Evolutionary conservation across 257 asterid species (phyloP).

Genomic region (Echites panduratus): DNA sequence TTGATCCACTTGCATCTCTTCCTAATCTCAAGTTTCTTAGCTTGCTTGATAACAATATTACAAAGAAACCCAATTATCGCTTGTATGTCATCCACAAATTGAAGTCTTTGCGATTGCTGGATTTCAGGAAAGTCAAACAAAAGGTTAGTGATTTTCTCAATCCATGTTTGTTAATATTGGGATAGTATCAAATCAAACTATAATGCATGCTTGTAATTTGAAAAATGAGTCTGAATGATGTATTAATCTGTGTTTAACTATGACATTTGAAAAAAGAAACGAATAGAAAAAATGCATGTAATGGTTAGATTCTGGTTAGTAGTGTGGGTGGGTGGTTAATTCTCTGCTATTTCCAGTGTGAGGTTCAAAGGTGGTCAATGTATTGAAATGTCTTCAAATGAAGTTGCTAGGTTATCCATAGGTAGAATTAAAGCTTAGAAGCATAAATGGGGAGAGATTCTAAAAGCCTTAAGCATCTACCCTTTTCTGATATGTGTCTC

Average conservation of each 20-base stretch:
- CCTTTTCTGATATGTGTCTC: background rate
- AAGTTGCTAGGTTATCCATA: background rate
- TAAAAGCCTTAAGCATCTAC: background rate
- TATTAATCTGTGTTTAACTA: background rate
- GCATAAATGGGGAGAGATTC: background rate
- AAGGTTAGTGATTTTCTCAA: constrained; percentile 50
- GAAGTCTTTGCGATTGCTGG: constrained; percentile 76
- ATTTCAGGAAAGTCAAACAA: constrained; percentile 89
- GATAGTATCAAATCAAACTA: too few relatives aligned
- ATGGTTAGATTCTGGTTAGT: background rate
- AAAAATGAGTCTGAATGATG: background rate
- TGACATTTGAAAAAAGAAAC: background rate
- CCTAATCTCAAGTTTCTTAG: constrained; percentile 88
- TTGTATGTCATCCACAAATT: constrained; percentile 89
- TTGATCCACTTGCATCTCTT: constrained; percentile 87
- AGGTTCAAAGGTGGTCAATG: background rate
- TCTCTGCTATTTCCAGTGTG: background rate
- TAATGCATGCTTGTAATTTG: background rate
- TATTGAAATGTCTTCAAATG: background rate
- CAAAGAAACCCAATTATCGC: constrained; percentile 95
- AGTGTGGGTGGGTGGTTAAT: background rate
- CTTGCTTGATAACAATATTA: constrained; percentile 82
- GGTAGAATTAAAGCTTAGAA: background rate
- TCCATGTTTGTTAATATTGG: background rate
- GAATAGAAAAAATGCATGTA: background rate